Percentiles rank a stretch among this genome's conserved stretches.
Conservation (phyloP, 2,329 filamentous ascomycete genomes). For the Lecanicillium sp. region DNA sequence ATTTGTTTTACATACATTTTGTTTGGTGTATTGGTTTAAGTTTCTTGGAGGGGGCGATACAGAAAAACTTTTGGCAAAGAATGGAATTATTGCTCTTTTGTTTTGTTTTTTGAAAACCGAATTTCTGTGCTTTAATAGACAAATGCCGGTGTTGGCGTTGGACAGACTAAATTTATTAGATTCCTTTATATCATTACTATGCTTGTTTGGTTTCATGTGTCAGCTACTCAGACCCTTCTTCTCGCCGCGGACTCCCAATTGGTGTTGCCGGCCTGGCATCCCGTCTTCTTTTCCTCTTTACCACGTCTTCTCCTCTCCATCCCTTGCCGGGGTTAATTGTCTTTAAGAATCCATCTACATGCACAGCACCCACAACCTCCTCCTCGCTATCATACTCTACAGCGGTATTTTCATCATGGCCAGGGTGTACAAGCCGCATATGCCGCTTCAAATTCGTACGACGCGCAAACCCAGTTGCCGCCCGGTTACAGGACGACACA, state of each 20-base stretch:
- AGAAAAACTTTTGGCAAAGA: not conserved
- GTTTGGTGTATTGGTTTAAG: too few relatives aligned
- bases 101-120: conserved; percentile 1
- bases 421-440: conserved; percentile 29
- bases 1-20: conserved; percentile 2
- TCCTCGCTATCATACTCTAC: conserved; percentile 33
- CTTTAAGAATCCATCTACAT: conserved; percentile 59
- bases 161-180: too few relatives aligned
- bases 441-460: conserved; percentile 29
- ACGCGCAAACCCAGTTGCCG: conserved; percentile 26
- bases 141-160: too few relatives aligned
- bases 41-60: too few relatives aligned
- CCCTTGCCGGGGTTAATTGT: conserved; percentile 41
- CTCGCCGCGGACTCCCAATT: not conserved
- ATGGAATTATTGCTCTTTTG: not conserved
- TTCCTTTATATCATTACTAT: too few relatives aligned
- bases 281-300: conserved; percentile 17
- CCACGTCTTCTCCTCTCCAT: conserved; percentile 33
- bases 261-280: not conserved
- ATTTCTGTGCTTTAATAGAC: too few relatives aligned
- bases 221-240: conserved; percentile 4
- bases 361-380: conserved; percentile 54
- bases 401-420: conserved; percentile 19
- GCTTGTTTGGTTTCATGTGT: conserved; percentile 1
- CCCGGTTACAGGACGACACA: conserved; percentile 26